Base-by-base conservation (phyloP, 1,284 basidiomycete genomes). In the Chalciporus piperatoides region DNA sequence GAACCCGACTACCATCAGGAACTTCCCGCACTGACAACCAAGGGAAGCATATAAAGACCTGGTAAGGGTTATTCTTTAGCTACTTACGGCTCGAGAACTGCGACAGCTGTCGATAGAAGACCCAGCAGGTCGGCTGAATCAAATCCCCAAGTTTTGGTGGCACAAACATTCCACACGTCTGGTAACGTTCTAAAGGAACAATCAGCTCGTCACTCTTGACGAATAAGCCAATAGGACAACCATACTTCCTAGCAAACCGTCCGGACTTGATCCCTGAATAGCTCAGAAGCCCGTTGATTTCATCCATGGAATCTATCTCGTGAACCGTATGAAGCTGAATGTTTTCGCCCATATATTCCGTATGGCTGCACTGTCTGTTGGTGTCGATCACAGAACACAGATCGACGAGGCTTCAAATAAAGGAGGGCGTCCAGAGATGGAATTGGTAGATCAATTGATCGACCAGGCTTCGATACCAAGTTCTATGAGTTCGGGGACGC, bases 211-310 rank as follows among this genome's bases (percentile, higher is more conserved):
- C 27, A 23, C 48, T 48, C 47, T 37, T 49, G 45, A 57, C 54
- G 53, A 46, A 46, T 15, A 25, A 40, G 47, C 41, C 5, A 32
- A 60, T 44, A 52, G 59, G 58, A 63, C 56, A 54, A 38, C 41
- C 47, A 24, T 51, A 54, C 59, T 61, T 57, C 53, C 54, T 46
- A 36, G 64, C 59, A 63, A 61, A 64, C 56, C 41, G 36, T 41
- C 44, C 40, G 38, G 24, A 49, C 44, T 51, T 59, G 52, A 49
- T 50, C 27, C 33, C 64, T 49, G 53, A 68, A 41, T 47, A 59
- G 57, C 45, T 51, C 55, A 53, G 63, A 67, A 62, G 62, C 46
- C 44, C 3, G 12, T 35, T 35, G 21, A 6, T 19, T 11, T 33
- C 21, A 12, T 35, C 25, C 25, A 25, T 25, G 8, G n/a, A 35